Percentiles rank a stretch among this genome's conserved stretches.
Evolutionary conservation across 345 rosid species (phyloP).

Genomic region (Luvunga scandens): DNA sequence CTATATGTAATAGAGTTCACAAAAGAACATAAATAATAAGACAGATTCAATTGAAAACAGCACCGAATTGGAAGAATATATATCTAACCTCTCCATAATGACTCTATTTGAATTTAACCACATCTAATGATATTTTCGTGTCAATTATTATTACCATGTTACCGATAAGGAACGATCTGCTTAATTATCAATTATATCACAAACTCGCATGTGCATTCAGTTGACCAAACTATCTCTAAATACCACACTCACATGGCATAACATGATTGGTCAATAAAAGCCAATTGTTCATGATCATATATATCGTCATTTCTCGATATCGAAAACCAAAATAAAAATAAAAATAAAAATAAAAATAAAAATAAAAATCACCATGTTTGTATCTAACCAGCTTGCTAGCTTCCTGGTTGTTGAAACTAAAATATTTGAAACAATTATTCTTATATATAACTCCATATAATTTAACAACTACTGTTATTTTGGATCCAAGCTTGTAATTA

Average conservation of each 20-base stretch:
- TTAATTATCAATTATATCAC: neutral
- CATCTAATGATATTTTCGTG: neutral
- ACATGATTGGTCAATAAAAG: conserved; percentile 17
- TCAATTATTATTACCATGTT: neutral
- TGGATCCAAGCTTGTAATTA: neutral
- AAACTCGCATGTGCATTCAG: conserved; percentile 1
- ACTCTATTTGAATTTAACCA: neutral
- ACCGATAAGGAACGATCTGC: neutral
- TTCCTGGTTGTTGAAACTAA: neutral
- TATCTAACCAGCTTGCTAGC: neutral
- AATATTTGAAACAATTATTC: neutral
- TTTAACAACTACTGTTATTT: neutral
- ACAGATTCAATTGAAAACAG: neutral
- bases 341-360: neutral
- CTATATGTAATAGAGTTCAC: neutral
- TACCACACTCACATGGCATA: conserved; percentile 25
- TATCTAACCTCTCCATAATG: neutral
- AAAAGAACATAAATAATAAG: neutral
- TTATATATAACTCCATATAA: neutral
- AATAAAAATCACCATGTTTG: neutral
- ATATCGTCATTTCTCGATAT: neutral
- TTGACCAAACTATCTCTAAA: conserved; percentile 2
- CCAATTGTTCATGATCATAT: neutral
- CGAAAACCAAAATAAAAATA: too few species aligned
- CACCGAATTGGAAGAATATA: neutral